phyloP scores from a whole-genome alignment of 2,329 filamentous ascomycete species.

The Emmonsiellopsis sp. region DNA sequence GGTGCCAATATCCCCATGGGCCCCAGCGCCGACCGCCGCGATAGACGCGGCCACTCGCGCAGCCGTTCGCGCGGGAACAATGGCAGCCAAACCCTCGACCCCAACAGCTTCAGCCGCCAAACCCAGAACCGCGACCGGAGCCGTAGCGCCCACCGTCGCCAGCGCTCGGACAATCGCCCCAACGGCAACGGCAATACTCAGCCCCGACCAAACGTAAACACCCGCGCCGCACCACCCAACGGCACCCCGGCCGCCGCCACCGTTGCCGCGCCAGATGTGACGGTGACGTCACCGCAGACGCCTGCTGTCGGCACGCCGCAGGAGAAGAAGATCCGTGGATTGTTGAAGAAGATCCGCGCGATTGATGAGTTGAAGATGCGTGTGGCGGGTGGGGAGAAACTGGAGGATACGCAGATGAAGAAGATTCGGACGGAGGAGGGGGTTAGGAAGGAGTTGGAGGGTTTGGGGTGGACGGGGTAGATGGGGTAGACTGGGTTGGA shows the following conservation, averaged over 20 bases:
- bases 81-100: constrained; percentile 14
- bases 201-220: constrained; percentile 9
- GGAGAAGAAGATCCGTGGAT: constrained; percentile 86
- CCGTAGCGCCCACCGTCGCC: constrained; percentile 18
- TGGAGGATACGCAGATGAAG: constrained; percentile 97
- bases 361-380: constrained; percentile 99
- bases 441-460: constrained; percentile 74
- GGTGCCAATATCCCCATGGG: constrained; percentile 1
- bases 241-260: constrained; percentile 20
- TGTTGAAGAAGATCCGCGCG: constrained; percentile 94
- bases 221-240: constrained; percentile 25
- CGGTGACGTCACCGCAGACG: constrained; percentile 19
- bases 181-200: constrained; percentile 5
- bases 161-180: constrained; percentile 15
- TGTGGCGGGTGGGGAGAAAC: constrained; percentile 83
- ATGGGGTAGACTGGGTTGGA: background rate
- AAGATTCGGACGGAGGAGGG: constrained; percentile 85
- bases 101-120: constrained; percentile 16
- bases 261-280: constrained; percentile 19
- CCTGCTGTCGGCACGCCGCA: constrained; percentile 33
- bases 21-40: constrained; percentile 56
- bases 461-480: constrained; percentile 41
- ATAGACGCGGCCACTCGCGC: constrained; percentile 44
- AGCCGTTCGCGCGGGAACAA: constrained; percentile 40
- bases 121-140: constrained; percentile 20